Base-by-base conservation (phyloP, 2,329 filamentous ascomycete genomes). In the Fusarium guadeloupense region DNA sequence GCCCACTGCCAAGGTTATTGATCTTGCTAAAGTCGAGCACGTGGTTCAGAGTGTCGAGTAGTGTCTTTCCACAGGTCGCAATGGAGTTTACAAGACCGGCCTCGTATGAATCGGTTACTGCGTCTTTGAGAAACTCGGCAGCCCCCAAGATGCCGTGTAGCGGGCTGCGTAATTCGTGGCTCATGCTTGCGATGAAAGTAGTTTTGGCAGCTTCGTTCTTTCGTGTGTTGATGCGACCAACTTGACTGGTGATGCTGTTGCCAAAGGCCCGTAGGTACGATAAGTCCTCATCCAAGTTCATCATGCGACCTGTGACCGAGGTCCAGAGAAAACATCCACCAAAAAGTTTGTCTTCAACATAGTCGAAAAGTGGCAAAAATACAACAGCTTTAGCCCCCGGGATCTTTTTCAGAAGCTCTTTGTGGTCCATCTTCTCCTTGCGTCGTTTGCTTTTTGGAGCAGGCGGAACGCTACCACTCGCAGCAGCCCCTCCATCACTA, bases 161-260 rank as follows among this genome's bases (percentile, higher is more conserved):
- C 0, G 84, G 84, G 5, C 79, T 83, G 26, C 84, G 75, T 13
- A 86, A 68, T 50, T 86, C 84, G 66, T 87, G 84, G 16, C 82
- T 85, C 59, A 87, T 85, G 23, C 80, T 84, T 2, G 82, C 83
- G 35, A 87, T 84, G 54, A 86, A 86, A 9, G 84, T 83, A 1
- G 80, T 80, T 62, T 86, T 87, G 35, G 83, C 83, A 17, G 78
- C 77, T 50, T 83, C 79, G 4, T 78, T 80, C 25, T 80, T 79
- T 30, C 81, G 71, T 1, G 81, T 82, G 54, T 85, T 81, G 40
- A 85, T 75, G n/a, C 83, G 76, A 0, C 80, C 80, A 7, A 85
- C 75, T 51, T 87, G 82, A 12, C 79, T 80, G 78, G 86, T 86
- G 43, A 69, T 67, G 30, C 67, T 68, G 34, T 63, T 69, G 9